phyloP scores from a whole-genome alignment of 495 filamentous ascomycete genomes.

The Penicillium canescens region DNA sequence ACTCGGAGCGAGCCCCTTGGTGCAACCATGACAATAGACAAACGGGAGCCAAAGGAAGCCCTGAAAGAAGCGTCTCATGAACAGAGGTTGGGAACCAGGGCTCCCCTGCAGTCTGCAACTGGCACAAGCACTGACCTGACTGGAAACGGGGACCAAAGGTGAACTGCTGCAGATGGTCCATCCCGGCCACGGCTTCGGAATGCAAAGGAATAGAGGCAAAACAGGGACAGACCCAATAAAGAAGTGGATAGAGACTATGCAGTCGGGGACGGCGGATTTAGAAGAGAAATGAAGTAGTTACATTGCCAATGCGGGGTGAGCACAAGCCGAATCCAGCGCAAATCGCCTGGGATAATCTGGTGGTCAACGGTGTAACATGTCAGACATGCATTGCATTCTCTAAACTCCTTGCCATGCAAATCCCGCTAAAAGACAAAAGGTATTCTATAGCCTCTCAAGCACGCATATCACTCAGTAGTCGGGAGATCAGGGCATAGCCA shows the following conservation, averaged over 20 bases:
- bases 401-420: not conserved
- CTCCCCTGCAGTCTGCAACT: not conserved
- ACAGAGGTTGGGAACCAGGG: not conserved
- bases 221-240: constrained; percentile 15
- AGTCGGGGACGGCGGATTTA: constrained; percentile 18
- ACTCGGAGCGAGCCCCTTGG: not conserved
- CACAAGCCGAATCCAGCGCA: constrained; percentile 26
- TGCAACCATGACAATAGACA: constrained; percentile 4
- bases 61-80: no score
- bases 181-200: constrained; percentile 17
- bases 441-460: constrained; percentile 22
- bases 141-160: constrained; percentile 20
- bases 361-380: constrained; percentile 23
- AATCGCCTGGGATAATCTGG: constrained; percentile 16
- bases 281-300: constrained; percentile 27
- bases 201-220: constrained; percentile 4
- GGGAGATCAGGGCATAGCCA: constrained; percentile 74
- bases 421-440: constrained; percentile 1
- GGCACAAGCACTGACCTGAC: constrained; percentile 33
- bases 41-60: not conserved
- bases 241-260: constrained; percentile 3
- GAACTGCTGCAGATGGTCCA: constrained; percentile 31
- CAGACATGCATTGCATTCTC: not conserved
- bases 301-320: constrained; percentile 21
- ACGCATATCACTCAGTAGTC: constrained; percentile 63